Evolutionary conservation across 2,329 filamentous ascomycete genomes (phyloP).

Genomic region (Dothistroma septosporum): DNA sequence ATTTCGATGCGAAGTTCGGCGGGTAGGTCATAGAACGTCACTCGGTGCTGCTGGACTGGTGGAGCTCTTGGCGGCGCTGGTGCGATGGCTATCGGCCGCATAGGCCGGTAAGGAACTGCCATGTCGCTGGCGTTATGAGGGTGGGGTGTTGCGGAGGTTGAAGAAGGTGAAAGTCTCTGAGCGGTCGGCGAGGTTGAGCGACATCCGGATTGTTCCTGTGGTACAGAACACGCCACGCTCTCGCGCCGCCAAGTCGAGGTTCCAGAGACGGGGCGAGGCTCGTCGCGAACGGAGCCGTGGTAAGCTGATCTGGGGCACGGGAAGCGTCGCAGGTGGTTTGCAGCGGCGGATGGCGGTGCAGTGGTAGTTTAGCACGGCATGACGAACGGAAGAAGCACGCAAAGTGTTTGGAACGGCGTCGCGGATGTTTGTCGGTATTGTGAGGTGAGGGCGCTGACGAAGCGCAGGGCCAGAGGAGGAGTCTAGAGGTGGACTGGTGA

Average conservation of each 20-base stretch:
- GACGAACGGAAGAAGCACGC: neutral
- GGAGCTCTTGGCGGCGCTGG: slow-evolving; percentile 17
- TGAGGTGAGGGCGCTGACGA: neutral
- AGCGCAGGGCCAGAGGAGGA: no score
- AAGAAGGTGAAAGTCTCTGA: slow-evolving; percentile 2
- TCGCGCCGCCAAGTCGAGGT: neutral
- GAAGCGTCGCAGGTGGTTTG: neutral
- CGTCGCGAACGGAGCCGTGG: neutral
- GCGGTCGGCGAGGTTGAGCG: neutral
- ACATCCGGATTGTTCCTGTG: slow-evolving; percentile 1
- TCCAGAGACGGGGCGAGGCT: slow-evolving; percentile 2
- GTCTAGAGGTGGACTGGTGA: no score
- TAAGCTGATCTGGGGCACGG: neutral
- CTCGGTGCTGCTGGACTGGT: slow-evolving; percentile 9
- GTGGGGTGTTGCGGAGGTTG: neutral
- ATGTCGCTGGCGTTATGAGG: slow-evolving; percentile 6
- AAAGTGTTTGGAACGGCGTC: neutral
- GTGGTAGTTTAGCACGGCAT: neutral
- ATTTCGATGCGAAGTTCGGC: slow-evolving; percentile 33
- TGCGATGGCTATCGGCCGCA: slow-evolving; percentile 9
- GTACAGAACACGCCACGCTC: slow-evolving; percentile 4
- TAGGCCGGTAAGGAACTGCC: slow-evolving; percentile 13
- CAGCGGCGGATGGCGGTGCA: neutral
- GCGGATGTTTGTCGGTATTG: neutral
- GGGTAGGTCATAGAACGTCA: slow-evolving; percentile 31